Percentiles rank a stretch among this genome's conserved stretches.
phyloP scores from a whole-genome alignment of 352 stramenopile genomes.

The Pythium dissimile region DNA sequence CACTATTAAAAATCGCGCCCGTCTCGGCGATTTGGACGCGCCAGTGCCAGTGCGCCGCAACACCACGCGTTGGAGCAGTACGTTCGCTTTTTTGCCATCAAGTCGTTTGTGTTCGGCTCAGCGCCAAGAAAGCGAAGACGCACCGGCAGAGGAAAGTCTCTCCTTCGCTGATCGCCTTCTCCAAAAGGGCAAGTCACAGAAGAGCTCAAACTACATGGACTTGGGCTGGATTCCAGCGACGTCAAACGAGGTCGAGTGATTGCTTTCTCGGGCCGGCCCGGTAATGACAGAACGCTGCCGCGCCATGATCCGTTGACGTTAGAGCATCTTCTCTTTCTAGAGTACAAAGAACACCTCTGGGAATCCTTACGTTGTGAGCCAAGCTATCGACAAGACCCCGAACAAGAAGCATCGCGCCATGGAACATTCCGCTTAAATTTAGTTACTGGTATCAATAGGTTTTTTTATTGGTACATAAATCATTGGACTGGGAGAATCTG shows the following conservation, averaged over 20 bases:
- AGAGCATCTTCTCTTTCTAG: conserved; percentile 2
- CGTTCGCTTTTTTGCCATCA: conserved; percentile 12
- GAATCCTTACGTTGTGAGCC: too few relatives aligned
- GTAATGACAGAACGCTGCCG: background rate
- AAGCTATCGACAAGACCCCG: too few relatives aligned
- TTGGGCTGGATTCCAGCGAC: conserved; percentile 8
- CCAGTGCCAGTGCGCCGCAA: conserved; percentile 13
- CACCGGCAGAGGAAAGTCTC: background rate
- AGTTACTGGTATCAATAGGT: too few relatives aligned
- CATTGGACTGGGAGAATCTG: too few relatives aligned
- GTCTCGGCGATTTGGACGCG: background rate
- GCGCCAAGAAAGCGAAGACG: background rate
- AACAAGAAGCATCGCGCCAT: too few relatives aligned
- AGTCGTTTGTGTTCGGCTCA: background rate
- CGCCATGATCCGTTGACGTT: conserved; percentile 1
- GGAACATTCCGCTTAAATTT: too few relatives aligned
- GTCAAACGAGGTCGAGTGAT: conserved; percentile 11
- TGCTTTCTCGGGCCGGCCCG: conserved; percentile 2
- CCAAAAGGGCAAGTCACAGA: too few relatives aligned
- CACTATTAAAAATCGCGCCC: conserved; percentile 15
- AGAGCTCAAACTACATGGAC: background rate
- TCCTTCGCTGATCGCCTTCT: too few relatives aligned
- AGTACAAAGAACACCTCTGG: background rate
- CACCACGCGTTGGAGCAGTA: conserved; percentile 24
- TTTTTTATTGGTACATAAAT: too few relatives aligned